Conservation (phyloP, 2,329 filamentous ascomycete species). For the Reticulascus tulasneorum region DNA sequence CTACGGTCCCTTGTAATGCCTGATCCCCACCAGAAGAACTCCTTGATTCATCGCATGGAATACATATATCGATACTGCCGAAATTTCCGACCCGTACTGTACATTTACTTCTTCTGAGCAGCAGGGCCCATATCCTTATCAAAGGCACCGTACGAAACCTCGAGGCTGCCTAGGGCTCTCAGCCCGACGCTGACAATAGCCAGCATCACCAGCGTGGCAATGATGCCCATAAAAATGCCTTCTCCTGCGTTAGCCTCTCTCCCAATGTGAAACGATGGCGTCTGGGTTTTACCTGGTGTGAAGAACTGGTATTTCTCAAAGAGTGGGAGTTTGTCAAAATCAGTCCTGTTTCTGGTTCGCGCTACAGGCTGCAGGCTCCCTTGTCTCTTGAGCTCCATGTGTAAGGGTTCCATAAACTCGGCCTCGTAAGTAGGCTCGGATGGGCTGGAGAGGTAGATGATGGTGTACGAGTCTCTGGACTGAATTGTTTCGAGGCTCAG, state of each 20-base stretch:
- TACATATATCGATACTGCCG: too few relatives aligned
- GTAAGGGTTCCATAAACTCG: slow-evolving; percentile 55
- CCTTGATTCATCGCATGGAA: too few relatives aligned
- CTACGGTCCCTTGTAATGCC: too few relatives aligned
- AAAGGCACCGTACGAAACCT: slow-evolving; percentile 92
- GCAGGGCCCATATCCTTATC: slow-evolving; percentile 93
- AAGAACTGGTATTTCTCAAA: slow-evolving; percentile 97
- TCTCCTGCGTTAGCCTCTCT: slow-evolving; percentile 13
- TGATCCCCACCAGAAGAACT: too few relatives aligned
- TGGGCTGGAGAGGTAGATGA: slow-evolving; percentile 70
- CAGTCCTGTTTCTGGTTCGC: slow-evolving; percentile 36
- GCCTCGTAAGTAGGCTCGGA: slow-evolving; percentile 58
- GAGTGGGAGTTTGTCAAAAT: slow-evolving; percentile 47
- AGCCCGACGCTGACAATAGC: slow-evolving; percentile 77
- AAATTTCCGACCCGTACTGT: too few relatives aligned
- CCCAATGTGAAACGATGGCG: not conserved
- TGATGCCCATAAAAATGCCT: slow-evolving; percentile 87
- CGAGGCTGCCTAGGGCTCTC: slow-evolving; percentile 69
- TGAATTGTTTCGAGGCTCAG: slow-evolving; percentile 38
- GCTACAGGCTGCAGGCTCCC: slow-evolving; percentile 19
- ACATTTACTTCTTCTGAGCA: slow-evolving; percentile 76
- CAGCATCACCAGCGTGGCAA: slow-evolving; percentile 67
- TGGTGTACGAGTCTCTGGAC: slow-evolving; percentile 56
- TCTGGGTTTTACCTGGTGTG: slow-evolving; percentile 66
- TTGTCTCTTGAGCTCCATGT: slow-evolving; percentile 70